Evolutionary conservation across 495 filamentous ascomycete genomes (phyloP).

Genomic region (Aspergillus wentii): DNA sequence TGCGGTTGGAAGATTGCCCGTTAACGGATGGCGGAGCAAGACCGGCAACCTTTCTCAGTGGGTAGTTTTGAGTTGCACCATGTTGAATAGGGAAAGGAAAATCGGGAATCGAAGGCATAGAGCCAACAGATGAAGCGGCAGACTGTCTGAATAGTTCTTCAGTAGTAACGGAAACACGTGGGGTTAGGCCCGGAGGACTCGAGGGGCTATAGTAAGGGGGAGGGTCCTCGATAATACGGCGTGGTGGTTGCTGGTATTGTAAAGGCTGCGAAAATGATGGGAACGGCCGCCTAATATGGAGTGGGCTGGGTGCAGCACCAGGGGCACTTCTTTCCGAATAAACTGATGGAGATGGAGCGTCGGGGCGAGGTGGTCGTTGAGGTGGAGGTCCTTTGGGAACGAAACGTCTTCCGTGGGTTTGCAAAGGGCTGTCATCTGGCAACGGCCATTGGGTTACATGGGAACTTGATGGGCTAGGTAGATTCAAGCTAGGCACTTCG

Average conservation of each 20-base stretch:
- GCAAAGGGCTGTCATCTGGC: constrained; percentile 32
- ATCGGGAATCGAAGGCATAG: constrained; percentile 45
- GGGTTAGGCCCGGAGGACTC: constrained; percentile 18
- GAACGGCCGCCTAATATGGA: constrained; percentile 46
- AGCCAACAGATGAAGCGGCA: constrained; percentile 23
- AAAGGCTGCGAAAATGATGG: constrained; percentile 47
- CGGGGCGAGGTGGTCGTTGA: constrained; percentile 61
- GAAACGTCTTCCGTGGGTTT: constrained; percentile 36
- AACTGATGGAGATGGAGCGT: constrained; percentile 33
- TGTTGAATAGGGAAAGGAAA: constrained; percentile 19
- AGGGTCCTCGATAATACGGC: constrained; percentile 22
- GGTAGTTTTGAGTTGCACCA: not conserved
- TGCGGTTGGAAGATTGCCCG: constrained; percentile 34
- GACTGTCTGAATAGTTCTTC: constrained; percentile 33
- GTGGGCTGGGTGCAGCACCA: constrained; percentile 39
- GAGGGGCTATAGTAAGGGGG: constrained; percentile 34
- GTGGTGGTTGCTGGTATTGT: constrained; percentile 21
- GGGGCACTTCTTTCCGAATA: constrained; percentile 49
- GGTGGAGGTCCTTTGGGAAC: constrained; percentile 54
- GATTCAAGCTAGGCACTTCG: constrained; percentile 20
- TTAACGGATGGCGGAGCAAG: constrained; percentile 23
- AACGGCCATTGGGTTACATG: constrained; percentile 36
- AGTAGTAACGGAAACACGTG: constrained; percentile 24
- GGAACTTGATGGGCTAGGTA: too few species aligned
- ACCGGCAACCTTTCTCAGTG: constrained; percentile 15